Conservation (phyloP, 371 early-diverging fungal genomes). For the Scutellospora calospora region DNA sequence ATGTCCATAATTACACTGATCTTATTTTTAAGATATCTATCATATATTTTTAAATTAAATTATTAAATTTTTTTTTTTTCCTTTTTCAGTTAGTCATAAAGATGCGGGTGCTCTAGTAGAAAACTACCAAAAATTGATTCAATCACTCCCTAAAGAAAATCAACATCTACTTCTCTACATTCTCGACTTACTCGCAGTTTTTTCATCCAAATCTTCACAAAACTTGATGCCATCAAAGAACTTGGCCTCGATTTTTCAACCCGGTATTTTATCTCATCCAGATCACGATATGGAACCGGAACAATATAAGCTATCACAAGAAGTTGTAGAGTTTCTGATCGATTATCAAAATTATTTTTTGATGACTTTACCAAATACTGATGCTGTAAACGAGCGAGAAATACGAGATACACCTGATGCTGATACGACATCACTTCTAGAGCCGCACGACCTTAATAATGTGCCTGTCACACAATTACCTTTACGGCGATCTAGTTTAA, state of each 20-base stretch:
- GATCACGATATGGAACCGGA: slow-evolving; percentile 63
- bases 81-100: neutral
- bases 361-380: neutral
- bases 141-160: slow-evolving; percentile 60
- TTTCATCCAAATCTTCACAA: slow-evolving; percentile 57
- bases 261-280: slow-evolving; percentile 66
- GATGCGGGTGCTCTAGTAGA: slow-evolving; percentile 49
- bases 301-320: slow-evolving; percentile 65
- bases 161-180: slow-evolving; percentile 67
- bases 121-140: slow-evolving; percentile 64
- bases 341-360: slow-evolving; percentile 54
- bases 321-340: slow-evolving; percentile 65
- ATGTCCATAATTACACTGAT: neutral
- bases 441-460: slow-evolving; percentile 34
- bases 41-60: neutral
- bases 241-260: slow-evolving; percentile 71
- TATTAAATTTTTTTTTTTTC: neutral
- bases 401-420: neutral
- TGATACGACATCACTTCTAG: slow-evolving; percentile 10
- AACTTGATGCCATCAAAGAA: slow-evolving; percentile 68
- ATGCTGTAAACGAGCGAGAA: neutral
- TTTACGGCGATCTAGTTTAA: slow-evolving; percentile 25
- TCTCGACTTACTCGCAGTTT: slow-evolving; percentile 63
- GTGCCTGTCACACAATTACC: neutral
- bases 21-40: neutral